These are phyloP conservation scores for Spirogloea muscicola DNA, from an alignment of 139 green algal species.

Conservation along the genomic window DNA sequence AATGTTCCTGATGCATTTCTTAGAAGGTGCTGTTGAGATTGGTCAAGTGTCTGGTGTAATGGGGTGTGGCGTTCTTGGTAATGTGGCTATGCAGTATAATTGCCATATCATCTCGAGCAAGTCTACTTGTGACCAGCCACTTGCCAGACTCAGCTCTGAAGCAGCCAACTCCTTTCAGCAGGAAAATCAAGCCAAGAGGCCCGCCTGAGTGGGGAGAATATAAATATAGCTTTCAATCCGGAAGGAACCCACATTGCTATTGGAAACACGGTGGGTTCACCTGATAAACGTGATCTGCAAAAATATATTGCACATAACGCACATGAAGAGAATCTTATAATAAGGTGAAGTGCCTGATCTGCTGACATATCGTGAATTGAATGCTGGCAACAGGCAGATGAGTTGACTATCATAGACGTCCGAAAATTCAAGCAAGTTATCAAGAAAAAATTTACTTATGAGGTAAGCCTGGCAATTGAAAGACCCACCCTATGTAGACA, in stretches of 20 bases:
- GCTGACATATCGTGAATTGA: no score
- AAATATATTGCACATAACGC: no score
- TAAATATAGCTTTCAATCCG: constrained; percentile 39
- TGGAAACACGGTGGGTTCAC: constrained; percentile 37
- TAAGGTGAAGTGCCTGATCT: no score
- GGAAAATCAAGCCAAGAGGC: background rate
- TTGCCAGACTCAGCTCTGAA: background rate
- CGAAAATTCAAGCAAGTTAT: constrained; percentile 21
- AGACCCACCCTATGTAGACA: background rate
- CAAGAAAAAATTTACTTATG: constrained; percentile 29
- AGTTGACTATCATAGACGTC: constrained; percentile 35
- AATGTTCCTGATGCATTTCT: no score
- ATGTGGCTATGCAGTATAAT: background rate
- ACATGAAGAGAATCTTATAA: no score
- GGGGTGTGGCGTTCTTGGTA: no score
- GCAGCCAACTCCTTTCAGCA: background rate
- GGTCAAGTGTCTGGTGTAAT: no score
- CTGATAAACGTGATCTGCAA: no score
- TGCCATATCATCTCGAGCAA: background rate
- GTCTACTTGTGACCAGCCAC: background rate
- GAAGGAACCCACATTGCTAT: constrained; percentile 37
- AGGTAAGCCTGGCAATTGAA: no score
- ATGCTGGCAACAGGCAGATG: no score
- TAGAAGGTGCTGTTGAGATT: no score
- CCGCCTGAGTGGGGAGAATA: constrained; percentile 40